Base-by-base conservation (phyloP, 768 basidiomycete genomes). In the Hypholoma fasciculare region DNA sequence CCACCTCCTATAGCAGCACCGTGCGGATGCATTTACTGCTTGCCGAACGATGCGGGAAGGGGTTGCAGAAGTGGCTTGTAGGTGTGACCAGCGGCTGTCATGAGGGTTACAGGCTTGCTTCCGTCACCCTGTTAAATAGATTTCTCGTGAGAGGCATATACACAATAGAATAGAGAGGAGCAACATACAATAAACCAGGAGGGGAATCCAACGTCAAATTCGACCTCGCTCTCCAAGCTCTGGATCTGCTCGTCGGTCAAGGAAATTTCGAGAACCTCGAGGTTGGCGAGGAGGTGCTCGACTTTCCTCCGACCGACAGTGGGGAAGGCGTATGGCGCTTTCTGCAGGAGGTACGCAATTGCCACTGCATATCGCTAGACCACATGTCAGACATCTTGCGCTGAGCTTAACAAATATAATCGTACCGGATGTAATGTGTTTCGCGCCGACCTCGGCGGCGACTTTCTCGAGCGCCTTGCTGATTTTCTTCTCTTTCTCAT, bases 291-390 rank as follows among this genome's bases (percentile, higher is more conserved):
- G n/a, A 82, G 56, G 34, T 82, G 78, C 66, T 78, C 76, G 27
- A 78, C 69, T 60, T 80, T 69, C 27, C 66, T 50, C 9, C 64
- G 65, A 3, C 67, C 66, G 27, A 84, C 66, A 55, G 83, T 73
- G 1, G 82, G 81, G 68, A 84, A 83, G 1, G 82, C 79, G 49
- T 74, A 82, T 0, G 78, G 76, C 2, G 78, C 72, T 66, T 84
- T 86, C 50, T 83, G 80, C 70, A 85, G 70, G 12, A 85, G 67
- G 57, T 83, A 84, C 11, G 82, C 81, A 58, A 85, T 79, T 8
- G 82, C 81, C 3, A 83, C 80, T 79, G 40, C 17, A 11, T 16
- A 44, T 30, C 27, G 27, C 27, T 4, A 34, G 30, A 34, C 27
- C 30, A 34, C 3, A 34, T 2, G 2, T 34, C 30, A 34, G 6